Evolutionary conservation across 2,329 filamentous ascomycete species (phyloP), one percentile per base, ranked within the genome.

Genomic region (Lomentospora prolificans): DNA sequence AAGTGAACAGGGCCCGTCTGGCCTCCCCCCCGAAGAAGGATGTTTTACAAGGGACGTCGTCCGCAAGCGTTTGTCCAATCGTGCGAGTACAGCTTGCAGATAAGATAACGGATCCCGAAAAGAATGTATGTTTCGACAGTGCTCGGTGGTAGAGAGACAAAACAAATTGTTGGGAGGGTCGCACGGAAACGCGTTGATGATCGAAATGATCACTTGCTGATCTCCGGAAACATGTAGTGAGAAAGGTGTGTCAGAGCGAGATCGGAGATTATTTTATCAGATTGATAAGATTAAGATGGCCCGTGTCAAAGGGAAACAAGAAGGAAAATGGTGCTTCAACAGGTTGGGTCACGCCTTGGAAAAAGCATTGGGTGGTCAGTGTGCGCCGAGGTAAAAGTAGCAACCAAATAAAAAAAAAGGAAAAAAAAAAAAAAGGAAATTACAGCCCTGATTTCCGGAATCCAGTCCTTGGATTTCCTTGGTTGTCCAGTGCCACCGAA

Each of bases 231-330:
- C n/a, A n/a, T n/a, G n/a, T n/a, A n/a, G n/a, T n/a, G n/a, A n/a
- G n/a, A n/a, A n/a, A n/a, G n/a, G 17, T 22, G 22, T 12, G 44
- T 25, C 22, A 25, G 44, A 48, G 14, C 44, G 50, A 51, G 50
- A 51, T 51, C 27, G 50, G 50, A 33, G 27, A 30, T 30, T 30
- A 17, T 48, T 48, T 48, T 48, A 51, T 51, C 24, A 22, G 25
- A 31, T 51, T 30, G 24, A 51, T 51, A 33, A 33, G 50, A 30
- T 51, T 51, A 51, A 51, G n/a, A 22, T 2, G 17, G 6, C 7
- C 4, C 44, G 17, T 3, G 17, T 48, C 17, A 48, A 48, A 48
- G 22, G 44, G 44, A 19, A 22, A 22, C 17, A n/a, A 19, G 22
- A 22, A 22, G 44, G 44, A 48, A 24, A 17, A 8, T 9, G 36